Percentiles rank a stretch among this genome's conserved stretches.
Evolutionary conservation across 768 basidiomycete species (phyloP).

Genomic region (Chalciporus piperatus): DNA sequence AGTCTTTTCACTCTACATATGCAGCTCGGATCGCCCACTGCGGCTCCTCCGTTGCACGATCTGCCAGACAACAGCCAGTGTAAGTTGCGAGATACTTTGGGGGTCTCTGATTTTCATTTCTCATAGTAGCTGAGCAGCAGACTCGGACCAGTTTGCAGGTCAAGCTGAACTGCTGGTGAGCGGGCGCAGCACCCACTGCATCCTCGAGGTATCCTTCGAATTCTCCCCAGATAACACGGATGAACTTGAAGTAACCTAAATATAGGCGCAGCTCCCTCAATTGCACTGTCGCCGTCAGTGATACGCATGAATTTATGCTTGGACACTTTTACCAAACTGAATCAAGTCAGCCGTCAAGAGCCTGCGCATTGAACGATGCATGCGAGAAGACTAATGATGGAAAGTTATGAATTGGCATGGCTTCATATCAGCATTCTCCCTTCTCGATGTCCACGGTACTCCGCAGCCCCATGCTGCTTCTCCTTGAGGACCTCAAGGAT

Average conservation of each 20-base stretch:
- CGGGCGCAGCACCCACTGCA: background rate
- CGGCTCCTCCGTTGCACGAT: too few species aligned
- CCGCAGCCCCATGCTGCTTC: constrained; percentile 23
- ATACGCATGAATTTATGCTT: background rate
- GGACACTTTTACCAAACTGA: background rate
- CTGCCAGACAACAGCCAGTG: too few species aligned
- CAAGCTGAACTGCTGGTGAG: background rate
- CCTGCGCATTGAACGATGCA: background rate
- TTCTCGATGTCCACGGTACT: constrained; percentile 11
- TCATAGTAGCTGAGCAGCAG: too few species aligned
- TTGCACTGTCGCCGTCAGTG: background rate
- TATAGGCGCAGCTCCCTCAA: too few species aligned
- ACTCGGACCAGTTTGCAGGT: too few species aligned
- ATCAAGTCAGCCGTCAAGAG: background rate
- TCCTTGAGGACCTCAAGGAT: constrained; percentile 19
- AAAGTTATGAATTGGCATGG: constrained; percentile 4
- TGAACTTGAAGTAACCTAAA: too few species aligned
- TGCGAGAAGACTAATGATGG: background rate
- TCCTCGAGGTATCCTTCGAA: background rate
- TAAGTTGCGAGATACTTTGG: too few species aligned
- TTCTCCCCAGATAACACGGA: too few species aligned
- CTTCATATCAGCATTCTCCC: constrained; percentile 8
- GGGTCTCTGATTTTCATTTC: too few species aligned
- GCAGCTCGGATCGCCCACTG: too few species aligned
- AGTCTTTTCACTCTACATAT: too few species aligned